These are phyloP conservation scores for Albatrellus ellisii DNA, from an alignment of 768 basidiomycete genomes.

Conservation along the genomic window DNA sequence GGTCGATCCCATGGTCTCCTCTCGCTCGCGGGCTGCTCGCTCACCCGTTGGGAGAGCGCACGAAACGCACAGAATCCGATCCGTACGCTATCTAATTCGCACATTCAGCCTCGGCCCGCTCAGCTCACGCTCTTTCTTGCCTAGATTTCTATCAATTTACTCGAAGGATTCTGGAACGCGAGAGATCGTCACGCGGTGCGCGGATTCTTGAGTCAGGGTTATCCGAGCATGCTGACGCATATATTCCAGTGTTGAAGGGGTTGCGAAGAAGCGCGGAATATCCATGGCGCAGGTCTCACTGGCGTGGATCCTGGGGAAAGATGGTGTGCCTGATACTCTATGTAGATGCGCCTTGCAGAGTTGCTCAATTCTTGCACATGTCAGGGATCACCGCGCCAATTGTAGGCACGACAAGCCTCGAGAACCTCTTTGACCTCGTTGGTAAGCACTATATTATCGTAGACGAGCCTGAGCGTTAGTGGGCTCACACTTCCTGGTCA, in stretches of 20 bases:
- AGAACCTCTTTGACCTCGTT: conserved; percentile 22
- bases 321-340: conserved; percentile 12
- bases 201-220: too few species aligned
- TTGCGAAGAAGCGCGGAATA: conserved; percentile 23
- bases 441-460: too few species aligned
- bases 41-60: conserved; percentile 15
- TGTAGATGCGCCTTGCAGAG: neutral
- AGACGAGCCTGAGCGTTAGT: too few species aligned
- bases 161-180: conserved; percentile 4
- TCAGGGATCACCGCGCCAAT: conserved; percentile 22
- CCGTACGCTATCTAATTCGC: conserved; percentile 11
- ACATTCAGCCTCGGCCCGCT: conserved; percentile 1
- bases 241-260: conserved; percentile 18
- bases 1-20: conserved; percentile 29
- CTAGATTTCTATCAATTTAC: conserved; percentile 5
- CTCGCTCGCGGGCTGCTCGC: conserved; percentile 19
- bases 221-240: neutral
- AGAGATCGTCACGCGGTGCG: conserved; percentile 9
- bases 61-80: conserved; percentile 15
- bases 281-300: conserved; percentile 28
- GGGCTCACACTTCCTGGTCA: too few species aligned
- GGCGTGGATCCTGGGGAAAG: conserved; percentile 21
- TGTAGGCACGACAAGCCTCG: conserved; percentile 22
- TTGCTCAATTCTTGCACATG: too few species aligned
- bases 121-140: neutral